These are phyloP conservation scores for Leptosphaerulina australis DNA, from an alignment of 2,329 filamentous ascomycete genomes.

Conservation along the genomic window DNA sequence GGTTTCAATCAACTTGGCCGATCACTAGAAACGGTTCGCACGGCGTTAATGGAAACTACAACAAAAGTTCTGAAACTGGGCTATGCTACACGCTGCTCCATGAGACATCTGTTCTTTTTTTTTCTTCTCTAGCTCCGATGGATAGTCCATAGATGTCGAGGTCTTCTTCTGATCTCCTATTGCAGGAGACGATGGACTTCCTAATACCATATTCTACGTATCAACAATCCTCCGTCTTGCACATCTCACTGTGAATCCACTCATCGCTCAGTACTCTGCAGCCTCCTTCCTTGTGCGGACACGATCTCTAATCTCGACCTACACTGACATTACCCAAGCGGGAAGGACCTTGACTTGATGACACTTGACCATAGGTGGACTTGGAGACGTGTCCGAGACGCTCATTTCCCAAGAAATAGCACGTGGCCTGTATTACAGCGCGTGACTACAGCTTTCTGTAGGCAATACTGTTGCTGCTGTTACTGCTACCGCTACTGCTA, in stretches of 20 bases:
- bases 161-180: slow-evolving; percentile 1
- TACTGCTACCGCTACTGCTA: neutral
- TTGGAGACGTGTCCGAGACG: slow-evolving; percentile 5
- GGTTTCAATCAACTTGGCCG: slow-evolving; percentile 15
- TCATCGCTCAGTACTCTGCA: slow-evolving; percentile 2
- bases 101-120: slow-evolving; percentile 6
- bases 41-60: slow-evolving; percentile 31
- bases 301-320: slow-evolving; percentile 15
- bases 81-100: slow-evolving; percentile 21
- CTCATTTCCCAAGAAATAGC: slow-evolving; percentile 9
- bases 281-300: slow-evolving; percentile 14
- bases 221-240: neutral
- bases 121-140: slow-evolving; percentile 6
- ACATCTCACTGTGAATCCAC: neutral
- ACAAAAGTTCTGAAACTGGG: slow-evolving; percentile 34
- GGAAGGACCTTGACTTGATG: slow-evolving; percentile 11
- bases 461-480: no score
- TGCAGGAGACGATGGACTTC: slow-evolving; percentile 5
- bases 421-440: slow-evolving; percentile 1
- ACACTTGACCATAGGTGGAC: slow-evolving; percentile 4
- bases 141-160: slow-evolving; percentile 21
- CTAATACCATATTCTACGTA: slow-evolving; percentile 29
- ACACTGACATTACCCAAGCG: slow-evolving; percentile 10
- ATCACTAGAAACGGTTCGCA: slow-evolving; percentile 28
- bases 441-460: neutral